Percentiles rank a stretch among this genome's conserved stretches.
Conservation (phyloP, 1,139 yeast species). For the Protomyces arabidopsidicola region DNA sequence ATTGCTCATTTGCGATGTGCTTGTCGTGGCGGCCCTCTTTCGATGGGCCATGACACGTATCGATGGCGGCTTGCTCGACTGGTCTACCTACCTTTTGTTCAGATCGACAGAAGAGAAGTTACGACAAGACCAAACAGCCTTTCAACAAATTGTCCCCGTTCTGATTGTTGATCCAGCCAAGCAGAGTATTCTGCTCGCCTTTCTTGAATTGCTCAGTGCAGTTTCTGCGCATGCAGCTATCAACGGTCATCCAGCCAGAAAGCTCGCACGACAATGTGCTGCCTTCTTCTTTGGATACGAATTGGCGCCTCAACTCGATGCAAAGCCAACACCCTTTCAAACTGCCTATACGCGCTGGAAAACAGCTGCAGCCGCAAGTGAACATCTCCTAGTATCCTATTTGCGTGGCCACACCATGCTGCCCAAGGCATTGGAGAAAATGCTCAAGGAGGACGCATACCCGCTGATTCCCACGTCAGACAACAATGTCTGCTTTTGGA, state of each 20-base stretch:
- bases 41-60: constrained; percentile 16
- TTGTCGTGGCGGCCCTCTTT: constrained; percentile 1
- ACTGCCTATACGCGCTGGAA: constrained; percentile 5
- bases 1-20: background rate
- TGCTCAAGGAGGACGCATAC: constrained; percentile 1
- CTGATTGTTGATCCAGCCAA: background rate
- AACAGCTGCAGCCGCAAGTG: background rate
- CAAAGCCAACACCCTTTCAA: background rate
- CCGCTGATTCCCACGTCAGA: background rate
- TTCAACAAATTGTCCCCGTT: background rate
- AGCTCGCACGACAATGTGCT: constrained; percentile 1
- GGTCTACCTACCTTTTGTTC: background rate
- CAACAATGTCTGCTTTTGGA: background rate
- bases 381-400: constrained; percentile 9
- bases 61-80: background rate
- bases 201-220: constrained; percentile 3
- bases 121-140: background rate
- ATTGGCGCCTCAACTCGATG: background rate
- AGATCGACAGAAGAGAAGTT: background rate
- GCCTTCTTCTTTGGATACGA: constrained; percentile 5
- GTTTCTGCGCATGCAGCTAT: constrained; percentile 5
- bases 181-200: background rate
- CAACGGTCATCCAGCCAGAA: constrained; percentile 10
- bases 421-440: background rate
- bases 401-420: constrained; percentile 1